Conservation (phyloP, 2,329 filamentous ascomycete genomes). For the Calonectria naviculata region DNA sequence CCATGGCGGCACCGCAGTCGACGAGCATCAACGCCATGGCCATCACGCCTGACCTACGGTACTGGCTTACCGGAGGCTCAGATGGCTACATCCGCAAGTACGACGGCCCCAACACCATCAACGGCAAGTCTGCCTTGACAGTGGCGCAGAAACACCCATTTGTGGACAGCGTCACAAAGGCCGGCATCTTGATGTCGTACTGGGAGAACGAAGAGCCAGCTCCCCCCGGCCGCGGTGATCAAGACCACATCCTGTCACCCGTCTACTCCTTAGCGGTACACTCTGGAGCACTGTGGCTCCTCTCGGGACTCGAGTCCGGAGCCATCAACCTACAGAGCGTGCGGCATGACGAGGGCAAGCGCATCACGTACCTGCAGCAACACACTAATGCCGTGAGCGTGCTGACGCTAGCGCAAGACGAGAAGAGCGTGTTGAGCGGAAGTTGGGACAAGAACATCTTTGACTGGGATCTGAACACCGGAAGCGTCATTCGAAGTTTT, state of each 20-base stretch:
- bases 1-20: slow-evolving; percentile 94
- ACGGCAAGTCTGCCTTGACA: slow-evolving; percentile 91
- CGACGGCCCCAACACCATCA: slow-evolving; percentile 94
- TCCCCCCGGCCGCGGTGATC: slow-evolving; percentile 54
- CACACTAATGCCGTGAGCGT: slow-evolving; percentile 95
- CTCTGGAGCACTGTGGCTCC: slow-evolving; percentile 88
- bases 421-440: slow-evolving; percentile 87
- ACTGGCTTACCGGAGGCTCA: slow-evolving; percentile 92
- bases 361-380: slow-evolving; percentile 82
- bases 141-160: slow-evolving; percentile 97
- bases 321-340: slow-evolving; percentile 94
- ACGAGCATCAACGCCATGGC: slow-evolving; percentile 95
- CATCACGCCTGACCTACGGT: slow-evolving; percentile 92
- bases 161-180: slow-evolving; percentile 96
- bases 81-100: slow-evolving; percentile 98
- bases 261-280: slow-evolving; percentile 96
- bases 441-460: slow-evolving; percentile 96
- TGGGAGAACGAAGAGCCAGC: slow-evolving; percentile 95
- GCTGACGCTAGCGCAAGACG: slow-evolving; percentile 83
- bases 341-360: slow-evolving; percentile 92
- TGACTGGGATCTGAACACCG: slow-evolving; percentile 95
- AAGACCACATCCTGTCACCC: slow-evolving; percentile 79
- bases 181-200: slow-evolving; percentile 93
- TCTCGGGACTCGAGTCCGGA: slow-evolving; percentile 91
- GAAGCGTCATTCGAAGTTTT: slow-evolving; percentile 80